Evolutionary conservation across 176 grass and related monocot genomes (phyloP), one percentile per base, ranked within the genome.

Genomic region (Eragrostis nindensis): DNA sequence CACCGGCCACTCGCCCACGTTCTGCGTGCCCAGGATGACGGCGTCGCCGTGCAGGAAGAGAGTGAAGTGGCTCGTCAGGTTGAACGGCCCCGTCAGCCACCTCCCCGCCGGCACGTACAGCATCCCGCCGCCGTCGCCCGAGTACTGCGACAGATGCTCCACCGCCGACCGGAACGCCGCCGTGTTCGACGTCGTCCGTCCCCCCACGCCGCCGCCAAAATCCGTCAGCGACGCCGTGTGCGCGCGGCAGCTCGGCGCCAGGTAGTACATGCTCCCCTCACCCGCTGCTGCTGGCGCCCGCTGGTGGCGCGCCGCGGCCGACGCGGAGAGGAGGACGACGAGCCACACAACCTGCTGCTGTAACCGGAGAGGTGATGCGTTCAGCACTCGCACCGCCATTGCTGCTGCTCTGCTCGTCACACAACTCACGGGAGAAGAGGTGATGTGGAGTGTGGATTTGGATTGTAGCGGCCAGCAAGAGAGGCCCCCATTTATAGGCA

Each of bases 61-160:
- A 2, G 93, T 99, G 88, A 99, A 99, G 75, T 82, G 88, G 82
- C 90, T 95, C 19, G 93, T 99, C 19, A 95, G 90, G 87, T 95
- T 99, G 81, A 99, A 99, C 0, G 96, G 96, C 40, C 90, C 96
- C 4, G 96, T 99, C 7, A 99, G 84, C 96, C 96, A 99, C 82
- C 62, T 83, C 32, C 97, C 97, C 4, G 89, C 76, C 42, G 96
- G 97, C 14, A 99, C 89, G 74, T 88, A 93, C 14, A 93, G 88
- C 92, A 93, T 93, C 21, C 67, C 90, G 4, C 96, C 95, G 45
- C 96, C 88, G 29, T 84, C 61, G 56, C 61, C 77, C 1, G 84
- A 83, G 86, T 86, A 93, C 82, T 99, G 96, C 53, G 87, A 83
- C 26, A 99, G 82, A 64, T 95, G 88, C 6, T 74, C 86, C 43